phyloP scores from a whole-genome alignment of 345 rosid genomes.

The Pistacia atlantica region DNA sequence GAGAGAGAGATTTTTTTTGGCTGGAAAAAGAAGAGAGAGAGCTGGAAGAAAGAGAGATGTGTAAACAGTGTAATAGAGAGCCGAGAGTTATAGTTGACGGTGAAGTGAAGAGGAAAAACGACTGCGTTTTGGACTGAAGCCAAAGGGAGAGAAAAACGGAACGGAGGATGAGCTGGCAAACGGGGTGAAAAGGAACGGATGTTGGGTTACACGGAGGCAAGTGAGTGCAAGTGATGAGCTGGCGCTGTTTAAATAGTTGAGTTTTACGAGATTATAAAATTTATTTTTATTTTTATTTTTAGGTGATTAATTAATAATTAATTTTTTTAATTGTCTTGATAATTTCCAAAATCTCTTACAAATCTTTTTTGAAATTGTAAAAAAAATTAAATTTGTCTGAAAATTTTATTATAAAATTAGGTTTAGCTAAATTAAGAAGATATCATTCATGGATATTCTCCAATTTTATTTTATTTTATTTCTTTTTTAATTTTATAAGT shows the following conservation, averaged over 20 bases:
- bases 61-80: background rate
- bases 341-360: no score
- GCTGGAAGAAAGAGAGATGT: background rate
- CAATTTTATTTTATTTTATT: no score
- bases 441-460: no score
- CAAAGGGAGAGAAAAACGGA: constrained; percentile 14
- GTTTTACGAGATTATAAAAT: background rate
- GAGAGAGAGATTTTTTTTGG: constrained; percentile 24
- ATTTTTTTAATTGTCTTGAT: background rate
- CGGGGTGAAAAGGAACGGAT: constrained; percentile 31
- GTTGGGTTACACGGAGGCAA: constrained; percentile 42
- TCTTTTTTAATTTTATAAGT: no score
- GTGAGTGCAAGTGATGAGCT: constrained; percentile 36
- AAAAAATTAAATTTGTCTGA: no score
- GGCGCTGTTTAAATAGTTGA: constrained; percentile 41
- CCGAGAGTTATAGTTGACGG: constrained; percentile 31
- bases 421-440: no score
- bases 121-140: constrained; percentile 25
- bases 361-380: no score
- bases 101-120: constrained; percentile 11
- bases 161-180: constrained; percentile 53
- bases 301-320: background rate
- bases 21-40: constrained; percentile 1
- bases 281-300: background rate
- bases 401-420: no score